These are phyloP conservation scores for Aulographum hederae DNA, from an alignment of 2,329 filamentous ascomycete species.

Conservation along the genomic window DNA sequence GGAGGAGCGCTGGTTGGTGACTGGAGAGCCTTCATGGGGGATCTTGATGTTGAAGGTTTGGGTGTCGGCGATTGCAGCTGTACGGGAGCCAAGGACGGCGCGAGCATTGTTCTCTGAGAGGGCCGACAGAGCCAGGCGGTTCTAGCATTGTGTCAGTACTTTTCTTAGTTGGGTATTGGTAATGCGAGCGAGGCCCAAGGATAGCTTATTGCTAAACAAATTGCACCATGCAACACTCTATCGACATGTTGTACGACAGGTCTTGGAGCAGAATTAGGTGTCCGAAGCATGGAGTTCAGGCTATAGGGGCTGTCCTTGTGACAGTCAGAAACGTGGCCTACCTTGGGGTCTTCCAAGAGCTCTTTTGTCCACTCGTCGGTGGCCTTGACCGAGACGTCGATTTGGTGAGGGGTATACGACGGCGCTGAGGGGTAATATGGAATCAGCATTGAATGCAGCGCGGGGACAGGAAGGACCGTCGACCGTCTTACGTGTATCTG, in stretches of 20 bases:
- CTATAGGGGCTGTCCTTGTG: too few species aligned
- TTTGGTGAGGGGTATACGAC: constrained; percentile 12
- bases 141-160: constrained; percentile 16
- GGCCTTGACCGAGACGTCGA: constrained; percentile 30
- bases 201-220: too few species aligned
- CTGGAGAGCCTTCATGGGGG: constrained; percentile 61
- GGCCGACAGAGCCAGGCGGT: constrained; percentile 58
- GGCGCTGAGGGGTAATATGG: constrained; percentile 8
- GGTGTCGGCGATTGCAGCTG: constrained; percentile 46
- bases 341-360: constrained; percentile 47
- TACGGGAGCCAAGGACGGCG: constrained; percentile 44
- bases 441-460: neutral
- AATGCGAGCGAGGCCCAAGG: too few species aligned
- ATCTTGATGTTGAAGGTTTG: constrained; percentile 75
- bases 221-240: too few species aligned
- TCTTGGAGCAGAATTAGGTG: too few species aligned
- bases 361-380: constrained; percentile 41
- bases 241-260: too few species aligned
- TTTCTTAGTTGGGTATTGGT: too few species aligned
- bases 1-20: constrained; percentile 68
- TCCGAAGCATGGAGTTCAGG: too few species aligned
- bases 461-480: too few species aligned
- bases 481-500: too few species aligned
- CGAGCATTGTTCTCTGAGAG: constrained; percentile 50
- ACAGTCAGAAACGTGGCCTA: constrained; percentile 16